Percentiles rank a stretch among this genome's conserved stretches.
Evolutionary conservation across 2,329 filamentous ascomycete genomes (phyloP).

Genomic region (Fusarium dimerum): DNA sequence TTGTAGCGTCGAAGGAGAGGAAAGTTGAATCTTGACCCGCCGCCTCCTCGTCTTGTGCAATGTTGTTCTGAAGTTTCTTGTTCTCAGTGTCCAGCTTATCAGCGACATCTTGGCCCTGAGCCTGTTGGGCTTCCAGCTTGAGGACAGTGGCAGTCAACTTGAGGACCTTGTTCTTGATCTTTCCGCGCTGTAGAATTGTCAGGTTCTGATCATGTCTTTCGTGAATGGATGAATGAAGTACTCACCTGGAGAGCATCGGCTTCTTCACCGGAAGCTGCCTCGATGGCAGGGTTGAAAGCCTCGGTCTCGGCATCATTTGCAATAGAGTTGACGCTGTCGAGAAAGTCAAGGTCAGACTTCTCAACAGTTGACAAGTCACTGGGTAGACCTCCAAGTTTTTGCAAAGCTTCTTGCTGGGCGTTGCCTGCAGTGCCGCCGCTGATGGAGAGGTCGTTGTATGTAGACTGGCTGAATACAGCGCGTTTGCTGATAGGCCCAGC

Average conservation of each 20-base stretch:
- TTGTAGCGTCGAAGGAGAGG: conserved; percentile 22
- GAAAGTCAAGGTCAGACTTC: conserved; percentile 47
- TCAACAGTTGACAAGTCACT: conserved; percentile 47
- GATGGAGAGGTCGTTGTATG: conserved; percentile 50
- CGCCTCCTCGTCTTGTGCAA: conserved; percentile 46
- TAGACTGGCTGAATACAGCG: conserved; percentile 35
- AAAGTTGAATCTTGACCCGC: conserved; percentile 47
- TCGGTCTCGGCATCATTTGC: conserved; percentile 54
- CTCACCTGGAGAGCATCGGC: conserved; percentile 49
- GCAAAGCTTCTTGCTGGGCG: conserved; percentile 44
- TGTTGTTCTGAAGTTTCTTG: conserved; percentile 56
- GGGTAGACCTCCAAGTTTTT: conserved; percentile 37
- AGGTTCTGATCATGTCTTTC: background rate
- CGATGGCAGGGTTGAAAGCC: conserved; percentile 57
- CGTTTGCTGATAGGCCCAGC: conserved; percentile 32
- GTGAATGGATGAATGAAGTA: fast-evolving
- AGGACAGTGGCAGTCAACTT: conserved; percentile 56
- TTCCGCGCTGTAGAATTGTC: conserved; percentile 43
- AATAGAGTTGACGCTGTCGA: conserved; percentile 52
- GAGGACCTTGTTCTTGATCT: conserved; percentile 62
- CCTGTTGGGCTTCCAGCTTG: conserved; percentile 50
- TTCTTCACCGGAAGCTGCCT: conserved; percentile 45
- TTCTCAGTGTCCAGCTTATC: conserved; percentile 47
- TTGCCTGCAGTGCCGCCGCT: conserved; percentile 47
- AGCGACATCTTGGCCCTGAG: conserved; percentile 50